These are phyloP conservation scores for Leucosporidium scottii DNA, from an alignment of 768 basidiomycete species.

Conservation along the genomic window DNA sequence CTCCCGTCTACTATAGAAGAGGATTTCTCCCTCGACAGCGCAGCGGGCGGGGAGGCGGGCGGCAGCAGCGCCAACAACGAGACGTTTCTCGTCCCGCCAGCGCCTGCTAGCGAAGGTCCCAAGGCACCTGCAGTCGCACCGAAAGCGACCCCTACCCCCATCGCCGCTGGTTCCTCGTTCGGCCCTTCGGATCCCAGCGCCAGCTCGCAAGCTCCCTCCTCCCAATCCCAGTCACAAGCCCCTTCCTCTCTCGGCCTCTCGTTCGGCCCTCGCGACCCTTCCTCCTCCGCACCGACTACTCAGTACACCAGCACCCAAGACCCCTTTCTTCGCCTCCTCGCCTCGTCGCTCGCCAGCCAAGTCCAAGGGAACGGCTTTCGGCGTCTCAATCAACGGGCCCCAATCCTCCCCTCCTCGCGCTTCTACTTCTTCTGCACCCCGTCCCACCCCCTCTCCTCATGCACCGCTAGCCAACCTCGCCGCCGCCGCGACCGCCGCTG, in stretches of 20 bases:
- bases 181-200: constrained; percentile 1
- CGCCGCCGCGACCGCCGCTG: neutral
- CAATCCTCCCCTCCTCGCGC: neutral
- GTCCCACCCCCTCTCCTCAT: neutral
- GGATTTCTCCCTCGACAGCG: neutral
- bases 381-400: neutral
- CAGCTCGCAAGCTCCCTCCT: neutral
- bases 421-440: neutral
- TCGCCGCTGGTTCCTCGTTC: neutral
- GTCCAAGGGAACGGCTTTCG: constrained; percentile 13
- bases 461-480: neutral
- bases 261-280: constrained; percentile 13
- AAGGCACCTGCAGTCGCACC: neutral
- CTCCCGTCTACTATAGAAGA: neutral
- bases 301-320: constrained; percentile 9
- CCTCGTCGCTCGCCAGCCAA: neutral
- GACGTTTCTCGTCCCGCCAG: neutral
- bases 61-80: neutral
- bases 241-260: constrained; percentile 1
- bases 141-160: neutral
- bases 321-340: neutral
- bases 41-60: neutral
- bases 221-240: neutral
- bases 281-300: neutral
- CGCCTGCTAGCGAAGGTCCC: neutral